Percentiles rank a stretch among this genome's conserved stretches.
Conservation (phyloP, 352 stramenopile species). For the Globisporangium acanthophoron region DNA sequence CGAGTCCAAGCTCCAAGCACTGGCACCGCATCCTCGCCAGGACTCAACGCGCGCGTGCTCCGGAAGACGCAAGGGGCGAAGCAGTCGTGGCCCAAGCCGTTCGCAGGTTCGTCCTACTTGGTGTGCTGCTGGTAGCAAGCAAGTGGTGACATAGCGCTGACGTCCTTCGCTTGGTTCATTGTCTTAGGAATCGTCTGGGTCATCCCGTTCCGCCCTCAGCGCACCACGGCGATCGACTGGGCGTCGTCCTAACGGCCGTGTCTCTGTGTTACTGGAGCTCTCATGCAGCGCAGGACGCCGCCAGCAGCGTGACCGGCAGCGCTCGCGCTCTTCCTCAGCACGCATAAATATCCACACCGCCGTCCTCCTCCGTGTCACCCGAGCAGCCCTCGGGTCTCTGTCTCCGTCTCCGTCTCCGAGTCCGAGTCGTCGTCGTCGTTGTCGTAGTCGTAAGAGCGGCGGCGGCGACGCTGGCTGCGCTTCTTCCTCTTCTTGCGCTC, state of each 20-base stretch:
- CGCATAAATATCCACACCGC: constrained; percentile 9
- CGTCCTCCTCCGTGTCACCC: constrained; percentile 17
- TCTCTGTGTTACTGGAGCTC: too few relatives aligned
- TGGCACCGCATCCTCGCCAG: too few relatives aligned
- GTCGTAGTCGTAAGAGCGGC: constrained; percentile 33
- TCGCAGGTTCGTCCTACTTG: constrained; percentile 23
- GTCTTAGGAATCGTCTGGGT: constrained; percentile 55
- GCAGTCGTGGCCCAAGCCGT: constrained; percentile 37
- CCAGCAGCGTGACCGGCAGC: too few relatives aligned
- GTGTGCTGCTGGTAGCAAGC: background rate
- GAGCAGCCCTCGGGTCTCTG: constrained; percentile 34
- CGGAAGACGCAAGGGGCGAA: background rate
- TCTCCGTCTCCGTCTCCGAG: constrained; percentile 28
- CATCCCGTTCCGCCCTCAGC: constrained; percentile 36
- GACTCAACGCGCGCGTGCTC: too few relatives aligned
- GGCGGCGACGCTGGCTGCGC: constrained; percentile 13
- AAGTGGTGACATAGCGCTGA: too few relatives aligned
- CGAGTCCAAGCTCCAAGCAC: background rate
- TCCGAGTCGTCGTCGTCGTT: constrained; percentile 18
- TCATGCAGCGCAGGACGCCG: too few relatives aligned
- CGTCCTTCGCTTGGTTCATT: background rate
- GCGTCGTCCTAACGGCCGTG: background rate
- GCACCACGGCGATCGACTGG: constrained; percentile 18
- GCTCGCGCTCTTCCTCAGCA: background rate
- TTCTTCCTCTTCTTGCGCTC: constrained; percentile 18